Percentiles rank a stretch among this genome's conserved stretches.
These are phyloP conservation scores for Letharia lupina DNA, from an alignment of 495 filamentous ascomycete genomes.

Conservation along the genomic window DNA sequence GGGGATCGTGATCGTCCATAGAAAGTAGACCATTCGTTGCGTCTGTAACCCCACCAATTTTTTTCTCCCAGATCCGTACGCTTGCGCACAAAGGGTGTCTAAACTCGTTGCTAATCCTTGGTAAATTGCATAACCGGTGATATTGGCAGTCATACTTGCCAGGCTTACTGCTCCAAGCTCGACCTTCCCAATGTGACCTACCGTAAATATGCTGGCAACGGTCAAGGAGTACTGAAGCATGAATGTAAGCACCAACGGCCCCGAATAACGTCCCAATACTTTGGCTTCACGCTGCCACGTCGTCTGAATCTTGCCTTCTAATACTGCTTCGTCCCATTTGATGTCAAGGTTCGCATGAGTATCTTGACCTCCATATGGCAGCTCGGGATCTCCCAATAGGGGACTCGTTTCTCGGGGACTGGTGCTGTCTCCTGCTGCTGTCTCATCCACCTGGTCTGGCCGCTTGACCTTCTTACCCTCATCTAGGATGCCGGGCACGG, in stretches of 20 bases:
- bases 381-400: conserved; percentile 35
- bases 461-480: conserved; percentile 13
- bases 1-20: conserved; percentile 55
- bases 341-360: conserved; percentile 31
- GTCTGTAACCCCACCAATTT: conserved; percentile 63
- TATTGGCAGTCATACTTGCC: conserved; percentile 62
- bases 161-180: conserved; percentile 58
- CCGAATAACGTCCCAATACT: conserved; percentile 55
- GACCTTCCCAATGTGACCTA: conserved; percentile 56
- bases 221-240: conserved; percentile 68
- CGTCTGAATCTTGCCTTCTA: conserved; percentile 63
- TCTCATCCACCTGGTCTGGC: conserved; percentile 4
- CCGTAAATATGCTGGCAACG: conserved; percentile 59
- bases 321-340: conserved; percentile 76
- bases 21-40: conserved; percentile 60
- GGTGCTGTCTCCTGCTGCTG: background rate
- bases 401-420: conserved; percentile 42
- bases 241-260: conserved; percentile 61
- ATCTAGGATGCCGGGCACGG: conserved; percentile 16
- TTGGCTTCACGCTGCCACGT: conserved; percentile 76
- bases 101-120: conserved; percentile 65
- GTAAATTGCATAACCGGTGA: conserved; percentile 64
- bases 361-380: conserved; percentile 33
- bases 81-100: conserved; percentile 69
- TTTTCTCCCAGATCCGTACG: conserved; percentile 63